Conservation (phyloP, 768 basidiomycete genomes). For the Trametes elegans region DNA sequence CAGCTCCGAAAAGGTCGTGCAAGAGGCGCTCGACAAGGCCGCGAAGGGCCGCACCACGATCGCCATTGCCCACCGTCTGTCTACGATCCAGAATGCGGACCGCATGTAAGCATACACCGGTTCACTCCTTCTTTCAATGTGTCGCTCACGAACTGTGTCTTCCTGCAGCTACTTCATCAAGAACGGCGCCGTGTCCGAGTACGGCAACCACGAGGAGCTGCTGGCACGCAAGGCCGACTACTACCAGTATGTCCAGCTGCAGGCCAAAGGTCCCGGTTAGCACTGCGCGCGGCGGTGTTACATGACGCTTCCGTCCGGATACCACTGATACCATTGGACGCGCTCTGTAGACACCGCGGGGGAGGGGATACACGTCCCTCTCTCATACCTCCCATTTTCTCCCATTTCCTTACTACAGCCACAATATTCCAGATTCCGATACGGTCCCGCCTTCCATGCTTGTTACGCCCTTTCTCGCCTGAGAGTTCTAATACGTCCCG, state of each 20-base stretch:
- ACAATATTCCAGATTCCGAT: no score
- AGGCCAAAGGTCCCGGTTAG: slow-evolving; percentile 40
- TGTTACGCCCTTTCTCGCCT: no score
- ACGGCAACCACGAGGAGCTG: slow-evolving; percentile 86
- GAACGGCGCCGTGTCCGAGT: slow-evolving; percentile 81
- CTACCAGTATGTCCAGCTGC: slow-evolving; percentile 83
- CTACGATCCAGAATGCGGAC: slow-evolving; percentile 34
- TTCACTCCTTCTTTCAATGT: neutral
- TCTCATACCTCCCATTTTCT: no score
- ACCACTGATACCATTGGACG: neutral
- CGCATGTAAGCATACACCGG: slow-evolving; percentile 39
- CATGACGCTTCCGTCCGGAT: neutral
- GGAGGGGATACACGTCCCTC: no score
- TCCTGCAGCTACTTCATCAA: slow-evolving; percentile 76
- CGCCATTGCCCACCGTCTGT: slow-evolving; percentile 88
- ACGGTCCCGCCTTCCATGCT: no score
- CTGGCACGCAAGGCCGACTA: slow-evolving; percentile 63
- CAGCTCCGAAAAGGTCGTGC: slow-evolving; percentile 60
- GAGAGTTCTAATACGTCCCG: no score
- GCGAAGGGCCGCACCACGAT: slow-evolving; percentile 88
- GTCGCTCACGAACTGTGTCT: neutral
- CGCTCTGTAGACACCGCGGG: no score
- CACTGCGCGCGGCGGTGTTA: neutral
- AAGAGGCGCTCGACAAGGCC: slow-evolving; percentile 85
- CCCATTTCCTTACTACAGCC: no score